phyloP scores from a whole-genome alignment of 1,284 basidiomycete species.

The Apiotrichum gracile region DNA sequence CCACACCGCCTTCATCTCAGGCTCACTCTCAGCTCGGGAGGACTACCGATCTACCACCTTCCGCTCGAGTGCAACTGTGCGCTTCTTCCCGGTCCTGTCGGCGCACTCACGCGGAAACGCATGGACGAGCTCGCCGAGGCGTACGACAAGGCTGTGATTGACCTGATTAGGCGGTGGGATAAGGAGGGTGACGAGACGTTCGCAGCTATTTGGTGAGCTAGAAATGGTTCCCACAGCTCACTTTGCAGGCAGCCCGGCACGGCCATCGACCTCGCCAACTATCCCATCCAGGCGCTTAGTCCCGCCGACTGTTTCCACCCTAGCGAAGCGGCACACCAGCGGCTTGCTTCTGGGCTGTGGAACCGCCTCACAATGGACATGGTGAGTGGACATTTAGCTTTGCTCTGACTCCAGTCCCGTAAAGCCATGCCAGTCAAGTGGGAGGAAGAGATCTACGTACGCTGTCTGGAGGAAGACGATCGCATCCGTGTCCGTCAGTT shows the following conservation, averaged over 20 bases:
- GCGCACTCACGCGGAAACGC: slow-evolving; percentile 37
- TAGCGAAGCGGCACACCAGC: slow-evolving; percentile 37
- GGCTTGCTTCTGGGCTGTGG: slow-evolving; percentile 46
- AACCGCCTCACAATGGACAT: slow-evolving; percentile 31
- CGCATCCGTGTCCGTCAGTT: slow-evolving; percentile 19
- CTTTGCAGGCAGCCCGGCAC: slow-evolving; percentile 41
- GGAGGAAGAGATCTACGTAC: slow-evolving; percentile 33
- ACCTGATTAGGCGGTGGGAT: slow-evolving; percentile 38
- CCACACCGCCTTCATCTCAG: background rate
- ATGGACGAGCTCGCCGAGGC: slow-evolving; percentile 44
- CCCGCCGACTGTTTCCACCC: slow-evolving; percentile 49
- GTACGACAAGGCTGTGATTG: slow-evolving; percentile 40
- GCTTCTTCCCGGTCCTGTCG: slow-evolving; percentile 36
- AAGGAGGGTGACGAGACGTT: slow-evolving; percentile 30
- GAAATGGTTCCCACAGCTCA: slow-evolving; percentile 1
- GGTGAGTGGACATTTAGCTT: background rate
- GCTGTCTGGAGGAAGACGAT: slow-evolving; percentile 43
- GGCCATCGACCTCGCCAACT: slow-evolving; percentile 38
- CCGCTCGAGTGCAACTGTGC: slow-evolving; percentile 43
- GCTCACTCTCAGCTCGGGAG: slow-evolving; percentile 17
- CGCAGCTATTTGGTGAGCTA: slow-evolving; percentile 33
- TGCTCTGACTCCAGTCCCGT: slow-evolving; percentile 19
- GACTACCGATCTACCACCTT: slow-evolving; percentile 32
- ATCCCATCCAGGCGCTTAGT: slow-evolving; percentile 43
- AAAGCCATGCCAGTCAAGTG: slow-evolving; percentile 37